A percentile compares a stretch with the other conserved stretches of the same genome.
phyloP scores from a whole-genome alignment of 495 filamentous ascomycete species.

The Glutinoglossum americanum region DNA sequence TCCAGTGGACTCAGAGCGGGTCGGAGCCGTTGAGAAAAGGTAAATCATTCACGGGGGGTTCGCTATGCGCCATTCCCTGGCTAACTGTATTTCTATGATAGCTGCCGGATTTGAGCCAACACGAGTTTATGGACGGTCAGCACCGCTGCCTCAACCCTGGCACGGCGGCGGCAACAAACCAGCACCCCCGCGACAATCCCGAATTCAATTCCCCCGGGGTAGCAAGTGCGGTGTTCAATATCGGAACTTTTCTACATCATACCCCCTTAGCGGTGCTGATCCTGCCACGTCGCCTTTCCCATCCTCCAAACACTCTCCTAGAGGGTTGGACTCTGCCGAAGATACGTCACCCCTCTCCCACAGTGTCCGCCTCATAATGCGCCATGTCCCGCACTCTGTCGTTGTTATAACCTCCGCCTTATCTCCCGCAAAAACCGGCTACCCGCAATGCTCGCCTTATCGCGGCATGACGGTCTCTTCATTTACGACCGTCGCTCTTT shows the following conservation, averaged over 20 bases:
- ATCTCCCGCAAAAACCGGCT: not conserved
- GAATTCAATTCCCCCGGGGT: not conserved
- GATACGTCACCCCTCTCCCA: not conserved
- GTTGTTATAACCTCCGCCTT: slow-evolving; percentile 1
- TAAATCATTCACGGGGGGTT: not conserved
- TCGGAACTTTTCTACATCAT: not conserved
- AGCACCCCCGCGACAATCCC: not conserved
- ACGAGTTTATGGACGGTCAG: not conserved
- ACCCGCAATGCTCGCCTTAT: not conserved
- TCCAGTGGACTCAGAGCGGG: not conserved
- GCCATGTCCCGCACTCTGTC: slow-evolving; percentile 4
- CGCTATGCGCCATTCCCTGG: not conserved
- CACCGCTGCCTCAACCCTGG: not conserved
- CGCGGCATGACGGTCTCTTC: slow-evolving; percentile 6
- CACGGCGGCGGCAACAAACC: not conserved
- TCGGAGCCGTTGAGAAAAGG: not conserved
- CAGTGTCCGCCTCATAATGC: slow-evolving; percentile 3
- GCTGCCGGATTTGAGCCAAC: not conserved
- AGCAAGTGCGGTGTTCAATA: not conserved
- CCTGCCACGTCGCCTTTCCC: not conserved
- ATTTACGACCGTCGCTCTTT: slow-evolving; percentile 2
- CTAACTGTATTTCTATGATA: not conserved
- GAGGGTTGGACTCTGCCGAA: not conserved
- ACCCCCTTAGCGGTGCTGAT: too few relatives aligned
- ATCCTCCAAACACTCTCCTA: not conserved